Evolutionary conservation across 1,139 yeast genomes (phyloP).

Genomic region (Yamadazyma siamensis): DNA sequence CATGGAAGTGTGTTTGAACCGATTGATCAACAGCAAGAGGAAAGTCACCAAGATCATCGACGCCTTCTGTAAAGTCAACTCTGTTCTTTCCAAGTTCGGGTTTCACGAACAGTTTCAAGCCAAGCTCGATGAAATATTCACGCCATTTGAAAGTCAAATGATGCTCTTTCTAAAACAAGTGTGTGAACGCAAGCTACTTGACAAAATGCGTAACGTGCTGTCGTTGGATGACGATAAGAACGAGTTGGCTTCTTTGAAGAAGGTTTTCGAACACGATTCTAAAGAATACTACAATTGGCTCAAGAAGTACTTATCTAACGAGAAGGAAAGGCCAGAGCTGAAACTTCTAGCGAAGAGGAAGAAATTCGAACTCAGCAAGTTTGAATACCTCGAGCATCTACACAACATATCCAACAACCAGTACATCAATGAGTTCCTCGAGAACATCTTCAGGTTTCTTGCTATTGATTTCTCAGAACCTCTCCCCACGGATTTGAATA

Average conservation of each 20-base stretch:
- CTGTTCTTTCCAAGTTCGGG: slow-evolving; percentile 19
- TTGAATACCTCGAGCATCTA: slow-evolving; percentile 67
- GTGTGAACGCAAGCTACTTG: slow-evolving; percentile 26
- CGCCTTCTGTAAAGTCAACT: slow-evolving; percentile 21
- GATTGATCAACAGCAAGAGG: slow-evolving; percentile 17
- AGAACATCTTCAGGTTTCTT: slow-evolving; percentile 37
- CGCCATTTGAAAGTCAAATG: slow-evolving; percentile 32
- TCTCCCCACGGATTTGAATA: slow-evolving; percentile 17
- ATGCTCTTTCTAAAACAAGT: slow-evolving; percentile 29
- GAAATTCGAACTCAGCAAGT: slow-evolving; percentile 63
- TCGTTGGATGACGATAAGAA: slow-evolving; percentile 14
- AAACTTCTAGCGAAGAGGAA: slow-evolving; percentile 59
- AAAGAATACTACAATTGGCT: slow-evolving; percentile 76
- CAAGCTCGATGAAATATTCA: slow-evolving; percentile 22
- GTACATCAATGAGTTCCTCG: slow-evolving; percentile 39
- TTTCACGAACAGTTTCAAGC: slow-evolving; percentile 21
- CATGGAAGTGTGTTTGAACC: slow-evolving; percentile 23
- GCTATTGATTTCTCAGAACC: slow-evolving; percentile 21
- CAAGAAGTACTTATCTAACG: slow-evolving; percentile 63
- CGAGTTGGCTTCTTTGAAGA: slow-evolving; percentile 29
- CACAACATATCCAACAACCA: slow-evolving; percentile 56
- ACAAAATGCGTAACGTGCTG: slow-evolving; percentile 19
- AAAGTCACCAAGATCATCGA: slow-evolving; percentile 24
- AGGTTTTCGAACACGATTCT: slow-evolving; percentile 68
- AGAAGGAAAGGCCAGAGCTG: slow-evolving; percentile 58